These are phyloP conservation scores for Kwoniella bestiolae DNA, from an alignment of 768 basidiomycete species.

Conservation along the genomic window DNA sequence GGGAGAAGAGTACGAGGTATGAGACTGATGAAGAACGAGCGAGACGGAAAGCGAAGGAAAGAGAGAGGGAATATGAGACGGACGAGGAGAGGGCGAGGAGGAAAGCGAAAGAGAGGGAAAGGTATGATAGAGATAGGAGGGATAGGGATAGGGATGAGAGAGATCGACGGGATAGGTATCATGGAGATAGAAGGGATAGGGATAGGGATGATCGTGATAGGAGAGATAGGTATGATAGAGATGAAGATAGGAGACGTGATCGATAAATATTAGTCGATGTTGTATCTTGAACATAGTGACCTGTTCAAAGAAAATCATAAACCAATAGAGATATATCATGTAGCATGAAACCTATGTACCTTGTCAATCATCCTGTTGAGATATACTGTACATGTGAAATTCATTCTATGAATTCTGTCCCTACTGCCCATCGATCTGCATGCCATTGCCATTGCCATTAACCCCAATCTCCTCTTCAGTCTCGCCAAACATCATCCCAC, in stretches of 20 bases:
- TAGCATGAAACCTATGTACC: background rate
- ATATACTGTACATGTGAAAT: background rate
- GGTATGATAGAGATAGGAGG: constrained; percentile 21
- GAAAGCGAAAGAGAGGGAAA: constrained; percentile 26
- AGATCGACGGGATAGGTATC: constrained; percentile 17
- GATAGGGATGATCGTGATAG: constrained; percentile 8
- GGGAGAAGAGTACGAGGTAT: background rate
- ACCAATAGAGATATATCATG: background rate
- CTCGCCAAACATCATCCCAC: constrained; percentile 59
- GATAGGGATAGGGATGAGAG: constrained; percentile 15
- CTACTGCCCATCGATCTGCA: constrained; percentile 21
- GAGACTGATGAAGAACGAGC: background rate
- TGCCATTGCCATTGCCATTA: constrained; percentile 4
- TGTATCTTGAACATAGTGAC: background rate
- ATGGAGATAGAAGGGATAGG: constrained; percentile 10
- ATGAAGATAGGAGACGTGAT: constrained; percentile 7
- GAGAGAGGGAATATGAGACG: constrained; percentile 27
- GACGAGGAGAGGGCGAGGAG: constrained; percentile 21
- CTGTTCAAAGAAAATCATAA: background rate
- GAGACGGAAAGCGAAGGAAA: constrained; percentile 21
- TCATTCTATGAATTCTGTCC: background rate
- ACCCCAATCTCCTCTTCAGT: constrained; percentile 32
- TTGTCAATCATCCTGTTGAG: background rate
- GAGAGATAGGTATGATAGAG: constrained; percentile 9
- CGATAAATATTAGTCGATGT: background rate